Conservation (phyloP, 2,329 filamentous ascomycete genomes). For the Talaromyces amestolkiae region DNA sequence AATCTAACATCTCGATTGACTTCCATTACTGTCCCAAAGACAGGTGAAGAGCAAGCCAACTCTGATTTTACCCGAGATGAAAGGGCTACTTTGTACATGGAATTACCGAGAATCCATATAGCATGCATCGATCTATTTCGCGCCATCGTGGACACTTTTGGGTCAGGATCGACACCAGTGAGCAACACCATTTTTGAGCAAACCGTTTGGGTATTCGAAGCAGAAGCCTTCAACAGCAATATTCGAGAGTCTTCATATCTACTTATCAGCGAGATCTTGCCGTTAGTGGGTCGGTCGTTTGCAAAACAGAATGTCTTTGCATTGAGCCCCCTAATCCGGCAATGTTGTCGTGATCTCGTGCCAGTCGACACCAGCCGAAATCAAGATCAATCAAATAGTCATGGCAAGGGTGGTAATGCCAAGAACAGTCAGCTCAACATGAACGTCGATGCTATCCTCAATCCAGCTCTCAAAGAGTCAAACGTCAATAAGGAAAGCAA, state of each 20-base stretch:
- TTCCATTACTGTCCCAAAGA: constrained; percentile 57
- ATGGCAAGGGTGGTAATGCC: constrained; percentile 39
- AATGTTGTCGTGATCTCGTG: constrained; percentile 73
- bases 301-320: constrained; percentile 64
- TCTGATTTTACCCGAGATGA: constrained; percentile 75
- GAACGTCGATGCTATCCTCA: constrained; percentile 73
- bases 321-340: constrained; percentile 60
- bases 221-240: constrained; percentile 48
- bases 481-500: constrained; percentile 23
- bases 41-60: constrained; percentile 58
- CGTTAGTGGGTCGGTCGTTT: constrained; percentile 63
- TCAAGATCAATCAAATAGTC: constrained; percentile 24
- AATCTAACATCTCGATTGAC: constrained; percentile 70
- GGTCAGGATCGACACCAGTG: constrained; percentile 57
- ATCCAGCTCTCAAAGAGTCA: constrained; percentile 37
- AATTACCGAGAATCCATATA: constrained; percentile 71
- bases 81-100: constrained; percentile 71
- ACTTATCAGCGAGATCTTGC: constrained; percentile 58
- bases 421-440: constrained; percentile 35
- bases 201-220: constrained; percentile 65
- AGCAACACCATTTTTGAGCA: constrained; percentile 68
- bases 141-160: constrained; percentile 58
- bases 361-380: constrained; percentile 40
- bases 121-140: constrained; percentile 64
- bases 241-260: constrained; percentile 63